Percentiles rank a stretch among this genome's conserved stretches.
Conservation (phyloP, 805 yeast genomes). For the Ogataea angusta region DNA sequence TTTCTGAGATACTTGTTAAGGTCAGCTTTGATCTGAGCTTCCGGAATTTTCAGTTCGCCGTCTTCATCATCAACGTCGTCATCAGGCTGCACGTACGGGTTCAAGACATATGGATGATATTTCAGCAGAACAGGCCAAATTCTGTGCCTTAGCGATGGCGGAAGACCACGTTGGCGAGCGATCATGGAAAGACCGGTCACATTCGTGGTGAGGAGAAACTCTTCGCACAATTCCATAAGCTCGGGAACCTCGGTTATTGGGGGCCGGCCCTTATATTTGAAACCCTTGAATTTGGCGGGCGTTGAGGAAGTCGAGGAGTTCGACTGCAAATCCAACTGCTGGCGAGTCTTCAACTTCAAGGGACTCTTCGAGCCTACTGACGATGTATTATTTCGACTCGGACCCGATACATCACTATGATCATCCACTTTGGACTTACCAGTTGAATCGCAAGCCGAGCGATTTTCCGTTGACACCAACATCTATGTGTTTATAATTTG, state of each 20-base stretch:
- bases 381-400: neutral
- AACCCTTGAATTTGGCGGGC: constrained; percentile 20
- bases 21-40: constrained; percentile 49
- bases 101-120: constrained; percentile 79
- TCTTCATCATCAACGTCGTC: constrained; percentile 34
- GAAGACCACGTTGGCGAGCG: constrained; percentile 82
- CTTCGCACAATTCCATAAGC: constrained; percentile 51
- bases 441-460: neutral
- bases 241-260: constrained; percentile 47
- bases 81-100: constrained; percentile 71
- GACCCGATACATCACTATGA: neutral
- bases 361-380: neutral
- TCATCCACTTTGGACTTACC: neutral
- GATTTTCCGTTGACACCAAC: constrained; percentile 3
- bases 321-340: constrained; percentile 2
- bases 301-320: constrained; percentile 13
- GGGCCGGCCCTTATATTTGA: constrained; percentile 36
- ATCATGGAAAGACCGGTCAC: constrained; percentile 73
- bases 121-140: constrained; percentile 84
- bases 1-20: constrained; percentile 57
- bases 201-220: constrained; percentile 56
- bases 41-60: constrained; percentile 26
- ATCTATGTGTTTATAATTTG: neutral
- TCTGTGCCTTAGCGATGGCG: constrained; percentile 70
- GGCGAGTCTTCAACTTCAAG: neutral